These are phyloP conservation scores for Chrysochromulina tobinii DNA, from an alignment of 78 protist species.

Conservation along the genomic window DNA sequence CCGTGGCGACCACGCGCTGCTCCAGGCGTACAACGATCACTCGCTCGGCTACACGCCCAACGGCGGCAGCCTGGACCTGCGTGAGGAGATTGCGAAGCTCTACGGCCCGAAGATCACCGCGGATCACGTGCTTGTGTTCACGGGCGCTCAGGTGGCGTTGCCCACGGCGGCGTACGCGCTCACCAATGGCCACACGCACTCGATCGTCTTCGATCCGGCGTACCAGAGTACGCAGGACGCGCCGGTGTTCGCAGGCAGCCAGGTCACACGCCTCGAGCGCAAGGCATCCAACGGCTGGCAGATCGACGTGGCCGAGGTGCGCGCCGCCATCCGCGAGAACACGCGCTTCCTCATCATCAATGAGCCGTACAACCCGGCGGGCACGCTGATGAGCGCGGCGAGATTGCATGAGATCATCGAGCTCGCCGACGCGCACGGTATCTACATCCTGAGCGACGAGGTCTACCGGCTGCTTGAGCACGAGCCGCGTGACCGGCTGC, in stretches of 20 bases:
- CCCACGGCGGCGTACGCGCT: slow-evolving; percentile 11
- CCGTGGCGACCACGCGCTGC: background rate
- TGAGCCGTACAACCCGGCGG: slow-evolving; percentile 24
- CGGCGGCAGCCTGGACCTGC: slow-evolving; percentile 8
- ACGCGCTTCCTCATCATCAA: background rate
- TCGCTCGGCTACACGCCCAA: background rate
- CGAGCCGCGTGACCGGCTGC: slow-evolving; percentile 1
- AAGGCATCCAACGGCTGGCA: slow-evolving; percentile 6
- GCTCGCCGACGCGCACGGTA: background rate
- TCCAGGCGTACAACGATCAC: background rate
- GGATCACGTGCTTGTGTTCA: background rate
- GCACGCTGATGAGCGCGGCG: slow-evolving; percentile 11
- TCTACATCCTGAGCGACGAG: background rate
- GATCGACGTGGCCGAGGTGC: background rate
- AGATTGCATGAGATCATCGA: background rate
- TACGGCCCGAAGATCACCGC: slow-evolving; percentile 2
- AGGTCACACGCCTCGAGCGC: background rate
- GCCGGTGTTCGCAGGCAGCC: background rate
- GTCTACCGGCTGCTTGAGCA: slow-evolving; percentile 23
- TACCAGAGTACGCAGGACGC: background rate
- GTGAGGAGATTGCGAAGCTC: slow-evolving; percentile 16
- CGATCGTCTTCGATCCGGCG: background rate
- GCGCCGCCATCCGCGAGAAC: background rate
- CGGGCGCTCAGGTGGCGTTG: slow-evolving; percentile 17
- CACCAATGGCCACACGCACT: background rate